These are phyloP conservation scores for Melaleuca alternifolia DNA, from an alignment of 345 rosid genomes.

Conservation along the genomic window DNA sequence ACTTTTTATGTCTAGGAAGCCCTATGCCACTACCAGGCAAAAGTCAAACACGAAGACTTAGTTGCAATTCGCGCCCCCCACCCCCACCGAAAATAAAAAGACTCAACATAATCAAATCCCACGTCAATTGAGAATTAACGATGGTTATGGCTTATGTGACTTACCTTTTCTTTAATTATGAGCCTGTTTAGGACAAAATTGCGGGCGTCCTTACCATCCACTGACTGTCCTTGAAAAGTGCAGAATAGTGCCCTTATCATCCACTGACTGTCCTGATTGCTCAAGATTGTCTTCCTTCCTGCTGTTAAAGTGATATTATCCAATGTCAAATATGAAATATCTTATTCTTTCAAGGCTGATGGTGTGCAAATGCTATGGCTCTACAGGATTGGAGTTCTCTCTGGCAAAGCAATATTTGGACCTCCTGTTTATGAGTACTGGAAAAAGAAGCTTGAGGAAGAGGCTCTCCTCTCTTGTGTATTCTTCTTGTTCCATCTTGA, in stretches of 20 bases:
- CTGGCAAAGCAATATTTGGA: slow-evolving; percentile 90
- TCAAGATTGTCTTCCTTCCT: background rate
- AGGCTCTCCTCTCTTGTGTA: no score
- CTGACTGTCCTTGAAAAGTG: no score
- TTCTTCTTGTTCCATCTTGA: no score
- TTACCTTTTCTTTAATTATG: background rate
- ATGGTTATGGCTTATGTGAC: background rate
- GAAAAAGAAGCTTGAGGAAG: slow-evolving; percentile 68
- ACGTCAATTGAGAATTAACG: no score
- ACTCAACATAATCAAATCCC: no score
- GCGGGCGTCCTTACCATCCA: no score
- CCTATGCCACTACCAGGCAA: no score
- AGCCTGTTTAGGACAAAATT: background rate
- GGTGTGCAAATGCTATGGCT: background rate
- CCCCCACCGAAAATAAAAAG: no score
- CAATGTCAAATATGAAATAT: background rate
- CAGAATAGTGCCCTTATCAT: background rate
- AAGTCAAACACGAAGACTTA: no score
- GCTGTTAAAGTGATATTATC: background rate
- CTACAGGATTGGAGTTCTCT: slow-evolving; percentile 82
- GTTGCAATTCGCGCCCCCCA: no score
- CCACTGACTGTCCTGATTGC: background rate
- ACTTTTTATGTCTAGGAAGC: no score
- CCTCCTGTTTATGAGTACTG: no score
- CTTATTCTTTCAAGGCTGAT: background rate